Evolutionary conservation across 108 stramenopile species (phyloP).

Genomic region (Hondaea fermentalgiana): DNA sequence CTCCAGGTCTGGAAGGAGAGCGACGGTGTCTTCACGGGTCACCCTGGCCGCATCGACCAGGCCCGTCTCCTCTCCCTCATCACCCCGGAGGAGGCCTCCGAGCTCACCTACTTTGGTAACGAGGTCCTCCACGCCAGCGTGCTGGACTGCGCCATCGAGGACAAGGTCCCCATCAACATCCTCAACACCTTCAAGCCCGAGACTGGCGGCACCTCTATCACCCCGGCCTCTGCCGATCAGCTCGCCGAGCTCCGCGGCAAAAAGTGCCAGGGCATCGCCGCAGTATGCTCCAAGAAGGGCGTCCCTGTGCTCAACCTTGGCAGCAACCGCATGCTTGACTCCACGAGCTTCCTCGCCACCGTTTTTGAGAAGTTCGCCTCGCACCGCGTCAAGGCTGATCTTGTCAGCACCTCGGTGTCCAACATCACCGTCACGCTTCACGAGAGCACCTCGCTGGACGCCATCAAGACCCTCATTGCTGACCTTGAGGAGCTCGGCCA

Average conservation of each 20-base stretch:
- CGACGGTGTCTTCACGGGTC: constrained; percentile 1
- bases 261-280: constrained; percentile 6
- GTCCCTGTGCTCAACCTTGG: neutral
- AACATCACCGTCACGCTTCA: constrained; percentile 6
- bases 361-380: constrained; percentile 18
- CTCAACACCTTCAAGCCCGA: constrained; percentile 21
- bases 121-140: constrained; percentile 3
- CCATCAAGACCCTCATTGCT: neutral
- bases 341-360: constrained; percentile 1
- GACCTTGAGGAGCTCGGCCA: constrained; percentile 7
- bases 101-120: constrained; percentile 18
- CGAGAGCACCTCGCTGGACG: neutral
- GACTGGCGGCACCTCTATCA: neutral
- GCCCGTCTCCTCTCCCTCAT: neutral
- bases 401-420: constrained; percentile 7
- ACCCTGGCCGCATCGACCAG: neutral
- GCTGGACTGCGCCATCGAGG: constrained; percentile 15
- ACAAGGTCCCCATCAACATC: constrained; percentile 15
- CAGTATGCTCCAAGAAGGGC: constrained; percentile 13
- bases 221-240: neutral
- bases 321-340: constrained; percentile 11
- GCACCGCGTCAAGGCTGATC: constrained; percentile 4
- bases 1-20: constrained; percentile 20
- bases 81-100: constrained; percentile 5
- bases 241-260: neutral